Evolutionary conservation across 192 early-diverging fungal species (phyloP), one percentile per base, ranked within the genome.

Genomic region (Entomortierella chlamydospora): DNA sequence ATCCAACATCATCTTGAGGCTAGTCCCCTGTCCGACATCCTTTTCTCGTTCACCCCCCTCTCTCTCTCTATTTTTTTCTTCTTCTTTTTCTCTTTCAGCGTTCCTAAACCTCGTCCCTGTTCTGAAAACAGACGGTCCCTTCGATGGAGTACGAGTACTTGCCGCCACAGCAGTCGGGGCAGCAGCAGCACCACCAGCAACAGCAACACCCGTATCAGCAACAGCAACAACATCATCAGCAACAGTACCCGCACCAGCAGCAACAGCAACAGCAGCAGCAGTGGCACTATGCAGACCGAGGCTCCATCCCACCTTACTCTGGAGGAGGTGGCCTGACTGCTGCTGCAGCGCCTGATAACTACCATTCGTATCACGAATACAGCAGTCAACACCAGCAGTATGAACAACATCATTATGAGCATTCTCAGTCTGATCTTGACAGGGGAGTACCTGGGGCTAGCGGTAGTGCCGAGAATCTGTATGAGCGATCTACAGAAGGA

Each of bases 401-500:
- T 47, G 45, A 47, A 17, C 45, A 47, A 4, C 45, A 47, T 2
- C 20, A 12, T 20, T 47, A 47, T 20, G 45, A 47, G 20, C 45
- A 47, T 47, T 5, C 45, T 47, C 45, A 47, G 4, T 15, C 31
- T 34, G 49, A 51, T n/a, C 50, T 49, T 28, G 52, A 51, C 25
- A 51, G 37, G 13, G 39, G 18, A 11, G 49, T 49, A 18, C 39
- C 49, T n/a, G 71, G 61, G n/a, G 57, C 63, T 1, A 57, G 34
- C 28, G 34, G 42, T 9, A 74, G 72, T 23, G 26, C 72, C 43
- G 87, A 90, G 66, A 83, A 87, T 59, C 84, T 86, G 57, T 74
- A 74, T 58, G 83, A 88, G 55, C 89, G 93, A 45, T 90, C 92
- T n/a, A 91, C 93, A 0, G 93, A 91, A 41, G 91, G 90, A 7